Percentiles rank a stretch among this genome's conserved stretches.
phyloP scores from a whole-genome alignment of 1,139 yeast genomes.

The Hemisphaericaspora subhashii region DNA sequence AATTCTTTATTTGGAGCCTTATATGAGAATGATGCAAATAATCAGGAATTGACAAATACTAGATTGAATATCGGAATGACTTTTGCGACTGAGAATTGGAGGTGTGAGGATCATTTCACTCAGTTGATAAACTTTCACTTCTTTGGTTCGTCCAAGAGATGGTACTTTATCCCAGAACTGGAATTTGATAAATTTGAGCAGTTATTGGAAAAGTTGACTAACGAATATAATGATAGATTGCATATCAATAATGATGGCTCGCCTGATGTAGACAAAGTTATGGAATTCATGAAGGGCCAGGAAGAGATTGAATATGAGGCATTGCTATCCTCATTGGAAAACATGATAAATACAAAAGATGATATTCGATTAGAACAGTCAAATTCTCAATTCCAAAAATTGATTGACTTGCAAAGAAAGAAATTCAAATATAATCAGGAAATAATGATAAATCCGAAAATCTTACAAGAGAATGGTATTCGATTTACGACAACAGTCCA shows the following conservation, averaged over 20 bases:
- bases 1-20: constrained; percentile 50
- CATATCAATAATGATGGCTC: constrained; percentile 23
- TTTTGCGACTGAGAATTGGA: constrained; percentile 73
- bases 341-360: constrained; percentile 26
- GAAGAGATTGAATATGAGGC: constrained; percentile 27
- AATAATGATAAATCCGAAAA: constrained; percentile 47
- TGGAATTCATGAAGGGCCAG: constrained; percentile 15
- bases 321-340: constrained; percentile 30
- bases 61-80: constrained; percentile 55
- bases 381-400: constrained; percentile 25
- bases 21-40: constrained; percentile 40
- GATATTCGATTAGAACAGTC: constrained; percentile 27
- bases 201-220: constrained; percentile 26
- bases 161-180: constrained; percentile 80
- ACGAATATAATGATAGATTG: constrained; percentile 17
- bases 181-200: constrained; percentile 63
- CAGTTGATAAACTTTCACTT: constrained; percentile 68
- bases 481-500: constrained; percentile 48
- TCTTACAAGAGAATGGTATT: constrained; percentile 49
- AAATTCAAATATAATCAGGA: constrained; percentile 33
- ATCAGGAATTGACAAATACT: constrained; percentile 34
- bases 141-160: constrained; percentile 66
- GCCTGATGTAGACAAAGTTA: constrained; percentile 17
- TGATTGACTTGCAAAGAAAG: constrained; percentile 19
- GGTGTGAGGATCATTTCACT: constrained; percentile 72